Percentiles rank a stretch among this genome's conserved stretches.
Conservation (phyloP, 2,329 filamentous ascomycete genomes). For the Emergomyces pasteurianus region DNA sequence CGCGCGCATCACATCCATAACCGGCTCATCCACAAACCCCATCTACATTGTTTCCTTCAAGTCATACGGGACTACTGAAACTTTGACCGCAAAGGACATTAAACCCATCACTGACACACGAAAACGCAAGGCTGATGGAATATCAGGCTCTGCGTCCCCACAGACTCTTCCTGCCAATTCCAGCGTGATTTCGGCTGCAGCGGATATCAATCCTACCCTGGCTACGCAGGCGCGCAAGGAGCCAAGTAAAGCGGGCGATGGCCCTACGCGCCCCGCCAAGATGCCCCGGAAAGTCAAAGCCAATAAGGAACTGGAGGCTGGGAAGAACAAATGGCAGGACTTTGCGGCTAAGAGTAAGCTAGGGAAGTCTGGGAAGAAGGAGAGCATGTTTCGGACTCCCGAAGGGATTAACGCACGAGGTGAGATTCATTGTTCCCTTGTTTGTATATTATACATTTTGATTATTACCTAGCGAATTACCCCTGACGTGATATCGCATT, state of each 20-base stretch:
- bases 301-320: constrained; percentile 78
- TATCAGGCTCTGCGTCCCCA: constrained; percentile 32
- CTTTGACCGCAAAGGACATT: constrained; percentile 69
- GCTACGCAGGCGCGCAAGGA: constrained; percentile 53
- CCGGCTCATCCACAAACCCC: constrained; percentile 77
- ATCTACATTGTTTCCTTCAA: constrained; percentile 95
- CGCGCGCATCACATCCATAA: constrained; percentile 85
- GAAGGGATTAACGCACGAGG: constrained; percentile 78
- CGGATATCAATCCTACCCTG: constrained; percentile 53
- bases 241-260: constrained; percentile 50
- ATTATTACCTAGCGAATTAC: neutral
- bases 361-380: constrained; percentile 65
- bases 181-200: constrained; percentile 53
- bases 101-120: constrained; percentile 60
- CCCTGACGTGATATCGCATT: neutral
- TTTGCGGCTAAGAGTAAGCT: constrained; percentile 64
- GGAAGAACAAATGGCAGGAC: constrained; percentile 90
- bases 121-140: constrained; percentile 77
- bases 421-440: constrained; percentile 31
- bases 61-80: constrained; percentile 71
- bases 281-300: constrained; percentile 71
- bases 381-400: constrained; percentile 93
- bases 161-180: constrained; percentile 31
- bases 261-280: constrained; percentile 50
- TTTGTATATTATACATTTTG: neutral